Base-by-base conservation (phyloP, 371 early-diverging fungal species). In the Saksenaea vasiformis region DNA sequence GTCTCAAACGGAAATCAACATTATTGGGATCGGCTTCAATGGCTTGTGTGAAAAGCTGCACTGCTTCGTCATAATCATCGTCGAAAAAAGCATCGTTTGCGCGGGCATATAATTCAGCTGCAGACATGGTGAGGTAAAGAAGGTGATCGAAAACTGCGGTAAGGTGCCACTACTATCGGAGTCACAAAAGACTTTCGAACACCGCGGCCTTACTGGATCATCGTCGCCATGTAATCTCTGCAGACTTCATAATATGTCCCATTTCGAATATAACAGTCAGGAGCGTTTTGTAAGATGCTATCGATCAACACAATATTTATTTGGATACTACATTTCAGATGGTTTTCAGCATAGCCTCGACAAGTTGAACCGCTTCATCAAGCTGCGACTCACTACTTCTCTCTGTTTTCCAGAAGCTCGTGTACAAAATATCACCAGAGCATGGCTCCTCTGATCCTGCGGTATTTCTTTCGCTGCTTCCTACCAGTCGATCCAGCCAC, bases 51-150 rank as follows among this genome's bases (percentile, higher is more conserved):
- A 93, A 96, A 19, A 81, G 72, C 37, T 80, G 70, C 55, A 94
- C 77, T 3, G 96, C 95, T 61, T 87, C 90, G 35, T 86, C 85
- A 70, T 85, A 92, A 61, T 93, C 86, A 54, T 94, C 91, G 56
- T 90, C 85, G 61, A 89, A 74, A 70, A 94, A 94, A 44, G 93
- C 93, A 67, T 89, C 89, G 79, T 93, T 95, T 37, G 95, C 96
- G 57, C 83, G 78, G 5, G 90, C 83, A 68, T 90, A 94, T 53
- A 89, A 82, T 66, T 95, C 91, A 60, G 92, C 89, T 38, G 90
- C 86, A 76, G 82, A 78, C 56, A 65, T 62, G 26, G 34, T 28
- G 28, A 27, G 2, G 34, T 39, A 13, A 24, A 44, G 56, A 39
- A 36, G 19, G 22, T 1, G 14, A 36, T 51, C 27, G 55, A 55